Conservation (phyloP, 192 early-diverging fungal species). For the Borealophlyctis nickersoniae region DNA sequence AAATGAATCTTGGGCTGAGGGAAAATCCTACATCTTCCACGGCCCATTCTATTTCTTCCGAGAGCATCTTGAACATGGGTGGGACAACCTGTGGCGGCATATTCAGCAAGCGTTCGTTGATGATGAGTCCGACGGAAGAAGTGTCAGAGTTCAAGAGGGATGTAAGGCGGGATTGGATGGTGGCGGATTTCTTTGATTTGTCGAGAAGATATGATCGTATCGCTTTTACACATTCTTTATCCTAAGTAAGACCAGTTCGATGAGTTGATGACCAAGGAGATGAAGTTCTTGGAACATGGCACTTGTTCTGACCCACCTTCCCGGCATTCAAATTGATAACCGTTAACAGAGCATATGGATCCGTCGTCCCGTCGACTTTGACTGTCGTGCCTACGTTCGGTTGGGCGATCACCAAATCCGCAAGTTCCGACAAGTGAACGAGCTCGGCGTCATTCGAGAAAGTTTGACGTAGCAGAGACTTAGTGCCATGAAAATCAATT, state of each 20-base stretch:
- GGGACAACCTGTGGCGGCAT: conserved; percentile 92
- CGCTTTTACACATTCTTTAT: conserved; percentile 11
- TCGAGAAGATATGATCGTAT: conserved; percentile 61
- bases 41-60: conserved; percentile 76
- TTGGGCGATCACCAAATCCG: conserved; percentile 77
- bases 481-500: conserved; percentile 88
- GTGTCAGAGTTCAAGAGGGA: conserved; percentile 8
- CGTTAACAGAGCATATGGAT: conserved; percentile 86
- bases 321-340: conserved; percentile 58
- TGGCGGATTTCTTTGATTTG: conserved; percentile 46
- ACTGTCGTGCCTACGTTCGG: conserved; percentile 80
- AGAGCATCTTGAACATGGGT: conserved; percentile 87
- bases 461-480: conserved; percentile 74
- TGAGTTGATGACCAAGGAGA: too few species aligned
- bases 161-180: not conserved
- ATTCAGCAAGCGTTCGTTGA: conserved; percentile 91
- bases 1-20: not conserved
- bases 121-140: conserved; percentile 58
- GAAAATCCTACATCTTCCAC: conserved; percentile 55
- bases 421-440: conserved; percentile 71
- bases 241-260: too few species aligned
- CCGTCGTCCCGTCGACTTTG: conserved; percentile 73
- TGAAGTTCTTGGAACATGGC: too few species aligned
- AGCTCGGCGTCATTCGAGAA: conserved; percentile 79
- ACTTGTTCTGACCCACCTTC: not conserved